These are phyloP conservation scores for Eucalyptus sideroxylon DNA, from an alignment of 345 rosid species.

Conservation along the genomic window DNA sequence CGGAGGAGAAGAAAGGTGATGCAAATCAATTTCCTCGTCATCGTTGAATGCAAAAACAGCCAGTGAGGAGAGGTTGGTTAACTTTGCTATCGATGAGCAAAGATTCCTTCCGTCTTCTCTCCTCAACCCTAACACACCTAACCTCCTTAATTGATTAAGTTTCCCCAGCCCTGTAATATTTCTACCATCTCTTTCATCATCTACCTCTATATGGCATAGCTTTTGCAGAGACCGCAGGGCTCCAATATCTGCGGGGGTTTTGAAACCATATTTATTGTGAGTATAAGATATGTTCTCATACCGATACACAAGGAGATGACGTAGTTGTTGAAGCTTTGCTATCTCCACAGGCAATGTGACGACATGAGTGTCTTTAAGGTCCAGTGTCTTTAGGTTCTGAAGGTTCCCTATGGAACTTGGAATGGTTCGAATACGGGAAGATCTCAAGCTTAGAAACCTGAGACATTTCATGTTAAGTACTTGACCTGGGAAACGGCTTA, in stretches of 20 bases:
- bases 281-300: constrained; percentile 13
- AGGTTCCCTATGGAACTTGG: constrained; percentile 29
- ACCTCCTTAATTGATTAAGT: constrained; percentile 17
- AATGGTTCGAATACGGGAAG: constrained; percentile 5
- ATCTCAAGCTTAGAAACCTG: constrained; percentile 19
- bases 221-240: constrained; percentile 18
- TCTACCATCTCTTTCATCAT: neutral
- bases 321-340: constrained; percentile 17
- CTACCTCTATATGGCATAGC: constrained; percentile 17
- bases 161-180: constrained; percentile 17
- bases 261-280: constrained; percentile 13
- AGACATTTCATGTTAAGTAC: constrained; percentile 7
- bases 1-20: constrained; percentile 12
- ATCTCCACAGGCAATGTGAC: constrained; percentile 19
- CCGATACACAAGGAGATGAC: constrained; percentile 23
- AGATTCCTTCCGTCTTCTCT: constrained; percentile 17
- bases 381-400: constrained; percentile 26
- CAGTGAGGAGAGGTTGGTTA: constrained; percentile 14
- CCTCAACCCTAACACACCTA: constrained; percentile 20
- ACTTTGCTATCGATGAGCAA: constrained; percentile 12
- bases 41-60: constrained; percentile 9
- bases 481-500: constrained; percentile 14
- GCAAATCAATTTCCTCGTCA: constrained; percentile 14
- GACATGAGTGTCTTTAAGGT: constrained; percentile 25
- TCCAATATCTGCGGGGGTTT: constrained; percentile 8